Base-by-base conservation (phyloP, 192 early-diverging fungal species). In the Dimargaris verticillata region DNA sequence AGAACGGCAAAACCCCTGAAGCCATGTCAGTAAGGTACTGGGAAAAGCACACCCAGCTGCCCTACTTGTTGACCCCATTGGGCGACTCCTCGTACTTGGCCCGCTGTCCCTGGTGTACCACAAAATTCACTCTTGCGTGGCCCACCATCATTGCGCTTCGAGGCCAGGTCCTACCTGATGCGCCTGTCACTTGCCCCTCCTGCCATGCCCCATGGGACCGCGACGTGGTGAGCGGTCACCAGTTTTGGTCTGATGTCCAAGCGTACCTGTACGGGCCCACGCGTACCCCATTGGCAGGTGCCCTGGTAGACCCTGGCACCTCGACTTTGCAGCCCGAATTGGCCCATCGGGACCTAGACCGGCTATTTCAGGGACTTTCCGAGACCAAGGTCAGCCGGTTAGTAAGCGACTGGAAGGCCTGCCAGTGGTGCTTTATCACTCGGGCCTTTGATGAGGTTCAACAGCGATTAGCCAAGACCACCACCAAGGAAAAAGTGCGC, bases 331-430 rank as follows among this genome's bases (percentile, higher is more conserved):
- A 11, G 49, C 22, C 20, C 1, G 49, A 10, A 20, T 26, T 20
- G 22, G 26, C 49, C 22, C 22, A 51, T 0, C 20, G 1, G 49
- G 49, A 51, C 49, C 68, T 68, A 18, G 57, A 53, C 54, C 63
- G 67, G 26, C 60, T 67, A 14, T 78, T 74, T 54, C 53, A 66
- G n/a, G 66, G 67, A n/a, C 54, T 47, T 18, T 71, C 61, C 65
- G 71, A 65, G 63, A 53, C 0, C 46, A 55, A 1, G 60, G 44
- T 14, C 0, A 54, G 10, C 44, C 50, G 0, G 63, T 58, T 47
- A 24, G 7, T 15, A 5, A 12, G 41, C 18, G 51, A 44, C 44
- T 38, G 29, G 44, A 18, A n/a, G 18, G 6, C 17, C 1, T 64
- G 26, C 25, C 60, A 42, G 14, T 64, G 68, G 64, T 26, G 26